Evolutionary conservation across 768 basidiomycete genomes (phyloP).

Genomic region (Pseudohyphozyma bogoriensis): DNA sequence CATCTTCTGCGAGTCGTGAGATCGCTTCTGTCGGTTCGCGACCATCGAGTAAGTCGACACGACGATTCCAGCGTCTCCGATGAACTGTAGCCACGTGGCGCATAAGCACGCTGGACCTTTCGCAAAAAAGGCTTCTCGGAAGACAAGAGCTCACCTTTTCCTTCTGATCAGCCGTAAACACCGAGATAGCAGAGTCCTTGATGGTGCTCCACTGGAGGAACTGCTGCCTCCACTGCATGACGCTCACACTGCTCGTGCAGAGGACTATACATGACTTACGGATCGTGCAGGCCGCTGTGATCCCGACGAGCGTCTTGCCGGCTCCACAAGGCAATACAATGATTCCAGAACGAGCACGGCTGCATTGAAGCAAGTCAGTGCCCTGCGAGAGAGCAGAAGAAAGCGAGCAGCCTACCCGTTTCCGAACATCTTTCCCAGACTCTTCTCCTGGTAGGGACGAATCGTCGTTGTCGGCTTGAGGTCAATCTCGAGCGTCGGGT

Average conservation of each 20-base stretch:
- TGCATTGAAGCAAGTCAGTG: slow-evolving; percentile 35
- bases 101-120: not conserved
- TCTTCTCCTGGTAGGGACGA: slow-evolving; percentile 96
- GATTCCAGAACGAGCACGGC: slow-evolving; percentile 93
- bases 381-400: not conserved
- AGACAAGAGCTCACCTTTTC: slow-evolving; percentile 62
- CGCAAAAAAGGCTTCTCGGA: not conserved
- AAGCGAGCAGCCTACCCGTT: slow-evolving; percentile 64
- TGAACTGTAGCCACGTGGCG: slow-evolving; percentile 59
- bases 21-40: slow-evolving; percentile 92
- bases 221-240: slow-evolving; percentile 98
- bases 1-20: slow-evolving; percentile 99
- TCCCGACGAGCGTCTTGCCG: slow-evolving; percentile 98
- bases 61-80: slow-evolving; percentile 93
- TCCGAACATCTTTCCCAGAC: slow-evolving; percentile 98
- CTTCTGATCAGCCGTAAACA: slow-evolving; percentile 93
- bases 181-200: slow-evolving; percentile 88
- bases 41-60: slow-evolving; percentile 99
- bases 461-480: slow-evolving; percentile 96
- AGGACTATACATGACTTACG: slow-evolving; percentile 96
- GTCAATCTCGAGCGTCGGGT: slow-evolving; percentile 95
- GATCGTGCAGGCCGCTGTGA: slow-evolving; percentile 97
- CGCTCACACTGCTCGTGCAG: slow-evolving; percentile 70
- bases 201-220: slow-evolving; percentile 99
- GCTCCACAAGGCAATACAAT: slow-evolving; percentile 98